Base-by-base conservation (phyloP, 2,329 filamentous ascomycete genomes). In the Fusarium kyushuense region DNA sequence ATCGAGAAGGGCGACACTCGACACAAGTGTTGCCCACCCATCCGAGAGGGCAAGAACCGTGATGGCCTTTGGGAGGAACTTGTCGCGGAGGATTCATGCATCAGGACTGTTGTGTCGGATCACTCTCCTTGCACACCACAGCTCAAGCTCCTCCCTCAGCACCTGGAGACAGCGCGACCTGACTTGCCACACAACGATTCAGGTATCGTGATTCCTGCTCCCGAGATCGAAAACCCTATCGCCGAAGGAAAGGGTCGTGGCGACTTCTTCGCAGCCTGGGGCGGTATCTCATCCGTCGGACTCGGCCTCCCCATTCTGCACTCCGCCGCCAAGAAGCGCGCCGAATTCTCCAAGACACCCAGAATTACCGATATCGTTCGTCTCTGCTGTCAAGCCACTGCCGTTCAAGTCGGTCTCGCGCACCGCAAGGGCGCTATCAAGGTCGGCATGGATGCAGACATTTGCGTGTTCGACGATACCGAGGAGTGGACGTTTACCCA, bases 241-340 rank as follows among this genome's bases (percentile, higher is more conserved):
- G 76, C 76, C 25, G 77, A 81, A 12, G 74, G 79, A 2, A 76
- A 79, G 36, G 79, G 82, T 23, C 72, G 77, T 5, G 96, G 96
- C 36, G 93, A 98, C 81, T 98, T 99, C 85, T 96, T 98, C 81
- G 89, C 91, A 6, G 94, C 94, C 1, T 99, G 96, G 96, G 96
- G 96, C 54, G 96, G 96, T 16, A 97, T 99, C 75, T 95, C 92
- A 6, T 96, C 92, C 6, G 95, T 99, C 19, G 96, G 96, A 0
- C 87, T 99, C 2, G 96, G 96, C 1, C 85, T 99, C 6, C 93
- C 93, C 6, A 97, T 99, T 69, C 85, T 99, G 8, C 91, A 94
- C 89, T 94, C 93, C 0, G 89, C 93, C 43, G 86, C 92, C 32
- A 83, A 85, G 76, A 85, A 87, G 66, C 86, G 92, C 40, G 82